Percentiles rank a stretch among this genome's conserved stretches.
Evolutionary conservation across 805 yeast genomes (phyloP).

Genomic region (Candida sakaeoensis): DNA sequence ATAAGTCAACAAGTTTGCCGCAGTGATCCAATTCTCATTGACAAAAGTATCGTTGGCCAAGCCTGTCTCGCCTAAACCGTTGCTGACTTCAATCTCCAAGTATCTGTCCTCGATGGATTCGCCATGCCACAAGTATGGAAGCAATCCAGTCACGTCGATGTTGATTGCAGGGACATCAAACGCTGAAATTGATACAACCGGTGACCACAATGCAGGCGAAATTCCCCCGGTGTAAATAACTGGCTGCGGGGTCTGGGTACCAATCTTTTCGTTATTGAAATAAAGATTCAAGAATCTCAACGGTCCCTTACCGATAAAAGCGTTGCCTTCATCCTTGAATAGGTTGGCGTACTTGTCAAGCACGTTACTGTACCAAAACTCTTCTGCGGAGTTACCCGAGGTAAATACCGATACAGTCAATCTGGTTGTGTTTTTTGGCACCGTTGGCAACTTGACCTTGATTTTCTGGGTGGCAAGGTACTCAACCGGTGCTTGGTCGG

Average conservation of each 20-base stretch:
- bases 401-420: constrained; percentile 57
- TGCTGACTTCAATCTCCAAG: constrained; percentile 47
- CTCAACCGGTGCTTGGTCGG: constrained; percentile 39
- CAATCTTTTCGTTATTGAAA: constrained; percentile 56
- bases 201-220: constrained; percentile 77
- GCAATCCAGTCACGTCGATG: constrained; percentile 63
- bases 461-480: constrained; percentile 42
- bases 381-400: constrained; percentile 77
- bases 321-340: constrained; percentile 39
- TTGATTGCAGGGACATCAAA: constrained; percentile 71
- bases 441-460: constrained; percentile 37
- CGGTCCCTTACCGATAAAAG: constrained; percentile 64
- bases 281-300: constrained; percentile 62
- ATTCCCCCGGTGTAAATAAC: constrained; percentile 78
- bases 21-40: constrained; percentile 56
- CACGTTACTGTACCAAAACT: constrained; percentile 74
- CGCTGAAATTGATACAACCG: constrained; percentile 70
- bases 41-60: constrained; percentile 19
- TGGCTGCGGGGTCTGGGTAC: constrained; percentile 65
- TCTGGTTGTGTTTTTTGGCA: constrained; percentile 56
- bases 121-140: constrained; percentile 63
- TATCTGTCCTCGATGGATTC: constrained; percentile 30
- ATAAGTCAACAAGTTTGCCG: constrained; percentile 55
- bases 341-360: constrained; percentile 43
- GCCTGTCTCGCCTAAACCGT: constrained; percentile 43